A percentile compares a stretch with the other conserved stretches of the same genome.
These are phyloP conservation scores for Cyclotella cryptica DNA, from an alignment of 108 stramenopile genomes.

Conservation along the genomic window DNA sequence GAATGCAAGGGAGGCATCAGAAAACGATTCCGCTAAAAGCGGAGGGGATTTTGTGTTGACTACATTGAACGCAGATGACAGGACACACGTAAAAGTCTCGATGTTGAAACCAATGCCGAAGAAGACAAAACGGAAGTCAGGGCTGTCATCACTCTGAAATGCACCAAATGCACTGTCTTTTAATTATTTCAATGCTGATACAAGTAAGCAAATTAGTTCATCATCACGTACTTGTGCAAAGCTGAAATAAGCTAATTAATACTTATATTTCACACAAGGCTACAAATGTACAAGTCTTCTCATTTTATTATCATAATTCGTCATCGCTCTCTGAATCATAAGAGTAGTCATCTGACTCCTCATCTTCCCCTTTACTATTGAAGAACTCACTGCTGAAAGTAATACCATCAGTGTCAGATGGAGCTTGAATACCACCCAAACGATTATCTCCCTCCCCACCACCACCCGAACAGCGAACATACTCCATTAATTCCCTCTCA, in stretches of 20 bases:
- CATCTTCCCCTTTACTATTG: slow-evolving; percentile 13
- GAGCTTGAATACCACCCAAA: background rate
- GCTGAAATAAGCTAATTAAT: background rate
- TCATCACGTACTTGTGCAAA: background rate
- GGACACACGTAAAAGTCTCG: slow-evolving; percentile 9
- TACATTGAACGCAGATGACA: slow-evolving; percentile 8
- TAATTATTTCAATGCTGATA: background rate
- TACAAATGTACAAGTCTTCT: too few species aligned
- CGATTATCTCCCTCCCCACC: background rate
- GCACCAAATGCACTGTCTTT: background rate
- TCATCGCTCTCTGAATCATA: slow-evolving; percentile 46
- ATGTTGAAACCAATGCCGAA: background rate
- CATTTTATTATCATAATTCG: background rate
- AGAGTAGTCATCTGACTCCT: slow-evolving; percentile 31
- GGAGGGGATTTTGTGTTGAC: background rate
- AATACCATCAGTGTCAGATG: slow-evolving; percentile 8
- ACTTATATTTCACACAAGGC: too few species aligned
- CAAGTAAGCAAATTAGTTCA: background rate
- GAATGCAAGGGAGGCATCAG: slow-evolving; percentile 11
- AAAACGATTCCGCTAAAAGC: background rate
- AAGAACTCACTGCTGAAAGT: slow-evolving; percentile 18
- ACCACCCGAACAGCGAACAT: slow-evolving; percentile 40
- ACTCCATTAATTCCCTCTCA: slow-evolving; percentile 44
- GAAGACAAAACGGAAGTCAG: background rate
- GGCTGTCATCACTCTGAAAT: background rate